Conservation (phyloP, 2,329 filamentous ascomycete genomes). For the Alternaria hordeiaustralica region DNA sequence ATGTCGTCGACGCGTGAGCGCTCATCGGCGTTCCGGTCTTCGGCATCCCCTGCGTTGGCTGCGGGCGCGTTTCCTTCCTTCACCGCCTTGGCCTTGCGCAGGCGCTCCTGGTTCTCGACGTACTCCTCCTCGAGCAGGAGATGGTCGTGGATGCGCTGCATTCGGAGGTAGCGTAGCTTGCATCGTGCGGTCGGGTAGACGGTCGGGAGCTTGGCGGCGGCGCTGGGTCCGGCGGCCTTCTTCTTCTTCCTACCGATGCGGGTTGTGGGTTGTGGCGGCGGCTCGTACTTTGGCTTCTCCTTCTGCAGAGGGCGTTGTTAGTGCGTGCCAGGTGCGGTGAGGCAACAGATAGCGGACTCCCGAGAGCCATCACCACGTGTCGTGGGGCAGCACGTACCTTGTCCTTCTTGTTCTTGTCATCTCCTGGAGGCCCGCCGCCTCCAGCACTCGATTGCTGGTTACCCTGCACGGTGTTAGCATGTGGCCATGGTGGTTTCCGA, state of each 20-base stretch:
- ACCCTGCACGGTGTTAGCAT: conserved; percentile 64
- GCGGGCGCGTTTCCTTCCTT: conserved; percentile 61
- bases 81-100: conserved; percentile 84
- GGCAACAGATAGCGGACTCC: conserved; percentile 4
- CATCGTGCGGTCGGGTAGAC: conserved; percentile 96
- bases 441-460: conserved; percentile 89
- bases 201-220: conserved; percentile 90
- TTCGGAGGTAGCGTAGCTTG: conserved; percentile 94
- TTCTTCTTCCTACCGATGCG: conserved; percentile 98
- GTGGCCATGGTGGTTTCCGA: conserved; percentile 24
- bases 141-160: conserved; percentile 99
- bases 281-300: conserved; percentile 99
- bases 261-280: conserved; percentile 93
- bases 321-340: conserved; percentile 5
- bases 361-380: neutral
- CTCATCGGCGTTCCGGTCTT: conserved; percentile 93
- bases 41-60: conserved; percentile 67
- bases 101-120: conserved; percentile 96
- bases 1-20: conserved; percentile 95
- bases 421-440: conserved; percentile 68
- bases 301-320: conserved; percentile 61
- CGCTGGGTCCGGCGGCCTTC: conserved; percentile 90
- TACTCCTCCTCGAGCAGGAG: conserved; percentile 97
- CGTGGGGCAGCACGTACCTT: conserved; percentile 47
- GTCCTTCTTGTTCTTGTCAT: conserved; percentile 91